Evolutionary conservation across 176 grass and related monocot species (phyloP).

Genomic region (Cenchrus americanus): DNA sequence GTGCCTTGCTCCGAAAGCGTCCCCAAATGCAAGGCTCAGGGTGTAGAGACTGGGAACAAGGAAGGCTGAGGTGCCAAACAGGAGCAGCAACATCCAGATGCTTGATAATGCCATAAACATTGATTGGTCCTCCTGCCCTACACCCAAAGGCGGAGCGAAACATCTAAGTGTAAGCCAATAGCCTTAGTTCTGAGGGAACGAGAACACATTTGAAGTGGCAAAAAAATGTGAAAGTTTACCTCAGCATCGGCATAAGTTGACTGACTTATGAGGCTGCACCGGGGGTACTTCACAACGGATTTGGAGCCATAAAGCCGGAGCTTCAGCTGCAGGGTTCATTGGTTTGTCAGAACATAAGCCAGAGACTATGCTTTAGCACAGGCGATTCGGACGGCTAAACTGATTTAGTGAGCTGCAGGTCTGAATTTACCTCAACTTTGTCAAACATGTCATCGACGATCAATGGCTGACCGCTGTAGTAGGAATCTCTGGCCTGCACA

Average conservation of each 20-base stretch:
- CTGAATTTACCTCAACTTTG: constrained; percentile 84
- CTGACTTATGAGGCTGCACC: constrained; percentile 84
- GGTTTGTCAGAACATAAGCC: background rate
- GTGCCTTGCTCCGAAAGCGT: constrained; percentile 54
- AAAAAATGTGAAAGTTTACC: constrained; percentile 49
- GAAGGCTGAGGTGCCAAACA: constrained; percentile 66
- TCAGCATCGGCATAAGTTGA: constrained; percentile 87
- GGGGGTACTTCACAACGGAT: constrained; percentile 89
- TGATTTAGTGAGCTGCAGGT: background rate
- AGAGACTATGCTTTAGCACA: background rate
- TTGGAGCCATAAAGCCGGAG: constrained; percentile 87
- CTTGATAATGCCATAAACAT: constrained; percentile 75
- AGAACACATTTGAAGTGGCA: background rate
- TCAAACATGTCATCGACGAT: constrained; percentile 95
- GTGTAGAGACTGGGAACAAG: constrained; percentile 60
- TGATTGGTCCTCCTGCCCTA: constrained; percentile 96
- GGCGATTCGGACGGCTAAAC: background rate
- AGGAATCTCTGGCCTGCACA: constrained; percentile 82
- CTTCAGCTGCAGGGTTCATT: constrained; percentile 58
- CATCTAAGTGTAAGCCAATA: constrained; percentile 34
- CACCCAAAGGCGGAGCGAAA: constrained; percentile 61
- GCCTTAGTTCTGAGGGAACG: background rate
- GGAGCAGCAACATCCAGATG: constrained; percentile 80
- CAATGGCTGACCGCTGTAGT: constrained; percentile 91
- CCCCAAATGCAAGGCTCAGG: constrained; percentile 50